Conservation (phyloP, 2,329 filamentous ascomycete genomes). For the Claviceps quebecensis region DNA sequence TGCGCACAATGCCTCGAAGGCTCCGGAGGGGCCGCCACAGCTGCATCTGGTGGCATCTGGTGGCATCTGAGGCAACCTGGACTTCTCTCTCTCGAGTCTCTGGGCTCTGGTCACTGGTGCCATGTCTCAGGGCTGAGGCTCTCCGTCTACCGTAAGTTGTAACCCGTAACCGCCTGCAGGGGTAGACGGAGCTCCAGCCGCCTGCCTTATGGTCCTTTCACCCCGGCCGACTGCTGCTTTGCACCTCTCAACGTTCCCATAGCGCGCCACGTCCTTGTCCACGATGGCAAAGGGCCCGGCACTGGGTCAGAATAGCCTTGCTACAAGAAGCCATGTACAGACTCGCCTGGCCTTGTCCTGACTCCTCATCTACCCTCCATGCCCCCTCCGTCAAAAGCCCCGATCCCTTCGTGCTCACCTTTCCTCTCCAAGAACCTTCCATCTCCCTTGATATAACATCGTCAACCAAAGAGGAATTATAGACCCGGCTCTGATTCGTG, state of each 20-base stretch:
- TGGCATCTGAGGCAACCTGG: background rate
- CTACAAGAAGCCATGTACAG: conserved; percentile 4
- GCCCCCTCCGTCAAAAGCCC: conserved; percentile 13
- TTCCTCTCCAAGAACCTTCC: conserved; percentile 13
- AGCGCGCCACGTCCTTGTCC: conserved; percentile 8
- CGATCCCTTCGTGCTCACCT: conserved; percentile 11
- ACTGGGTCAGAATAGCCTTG: conserved; percentile 9
- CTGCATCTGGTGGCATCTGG: background rate
- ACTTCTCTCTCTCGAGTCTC: too few species aligned
- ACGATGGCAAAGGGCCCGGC: conserved; percentile 6
- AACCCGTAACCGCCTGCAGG: background rate
- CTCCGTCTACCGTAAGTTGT: background rate
- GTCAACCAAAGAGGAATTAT: conserved; percentile 15
- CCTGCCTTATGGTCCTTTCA: conserved; percentile 3
- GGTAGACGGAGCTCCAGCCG: too few species aligned
- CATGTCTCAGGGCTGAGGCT: background rate
- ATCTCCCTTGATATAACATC: conserved; percentile 18
- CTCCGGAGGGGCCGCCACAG: conserved; percentile 6
- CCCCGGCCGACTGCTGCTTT: conserved; percentile 9
- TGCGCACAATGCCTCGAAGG: conserved; percentile 1
- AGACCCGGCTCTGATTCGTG: conserved; percentile 17
- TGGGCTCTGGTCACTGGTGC: background rate
- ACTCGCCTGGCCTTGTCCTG: conserved; percentile 12
- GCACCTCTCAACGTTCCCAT: background rate
- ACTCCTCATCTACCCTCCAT: conserved; percentile 22